These are phyloP conservation scores for Annona cherimola DNA, from an alignment of 164 flowering plant species.

Conservation along the genomic window DNA sequence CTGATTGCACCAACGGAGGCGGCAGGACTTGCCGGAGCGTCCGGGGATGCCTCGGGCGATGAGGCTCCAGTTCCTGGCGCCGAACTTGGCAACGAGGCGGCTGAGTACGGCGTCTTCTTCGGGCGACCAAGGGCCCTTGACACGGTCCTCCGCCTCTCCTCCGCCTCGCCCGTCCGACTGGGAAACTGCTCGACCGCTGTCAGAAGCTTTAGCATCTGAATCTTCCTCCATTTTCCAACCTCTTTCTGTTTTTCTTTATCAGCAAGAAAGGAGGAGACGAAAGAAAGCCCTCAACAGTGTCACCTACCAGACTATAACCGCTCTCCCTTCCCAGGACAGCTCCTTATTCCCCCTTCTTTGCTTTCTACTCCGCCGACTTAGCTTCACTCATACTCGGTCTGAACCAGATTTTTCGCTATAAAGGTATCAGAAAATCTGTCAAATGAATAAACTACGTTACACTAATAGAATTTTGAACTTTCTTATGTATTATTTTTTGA, in stretches of 20 bases:
- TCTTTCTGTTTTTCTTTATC: neutral
- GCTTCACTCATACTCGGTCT: neutral
- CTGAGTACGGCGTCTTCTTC: conserved; percentile 62
- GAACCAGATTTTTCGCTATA: no score
- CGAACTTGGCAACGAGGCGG: conserved; percentile 56
- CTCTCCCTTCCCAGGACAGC: conserved; percentile 5
- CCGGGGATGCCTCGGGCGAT: conserved; percentile 80
- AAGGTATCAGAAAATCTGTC: neutral
- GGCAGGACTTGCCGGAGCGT: conserved; percentile 83
- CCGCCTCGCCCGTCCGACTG: conserved; percentile 2
- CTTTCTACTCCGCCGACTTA: neutral
- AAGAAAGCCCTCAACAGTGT: neutral
- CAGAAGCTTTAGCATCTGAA: neutral
- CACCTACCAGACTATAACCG: neutral
- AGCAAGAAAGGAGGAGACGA: no score
- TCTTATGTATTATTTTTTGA: no score
- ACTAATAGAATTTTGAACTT: no score
- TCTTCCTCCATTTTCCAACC: neutral
- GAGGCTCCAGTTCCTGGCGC: conserved; percentile 82
- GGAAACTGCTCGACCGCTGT: neutral
- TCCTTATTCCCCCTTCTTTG: neutral
- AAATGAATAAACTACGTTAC: neutral
- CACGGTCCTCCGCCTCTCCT: conserved; percentile 27
- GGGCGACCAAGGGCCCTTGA: conserved; percentile 74
- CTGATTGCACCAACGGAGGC: conserved; percentile 95